Conservation (phyloP, 176 grass and related monocot genomes). For the Neostapfia colusana region DNA sequence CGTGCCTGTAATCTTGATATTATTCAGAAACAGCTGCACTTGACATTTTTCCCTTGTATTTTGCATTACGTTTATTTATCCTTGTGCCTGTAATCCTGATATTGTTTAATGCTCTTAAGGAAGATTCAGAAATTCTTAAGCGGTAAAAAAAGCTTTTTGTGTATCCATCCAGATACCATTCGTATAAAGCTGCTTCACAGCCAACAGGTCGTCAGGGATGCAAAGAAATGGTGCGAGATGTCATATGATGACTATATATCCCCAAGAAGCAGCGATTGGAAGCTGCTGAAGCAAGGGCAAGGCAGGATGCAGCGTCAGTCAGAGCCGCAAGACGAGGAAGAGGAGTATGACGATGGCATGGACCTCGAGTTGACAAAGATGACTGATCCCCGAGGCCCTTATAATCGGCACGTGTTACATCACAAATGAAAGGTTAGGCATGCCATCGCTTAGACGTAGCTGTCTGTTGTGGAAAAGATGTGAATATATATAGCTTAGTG, state of each 20-base stretch:
- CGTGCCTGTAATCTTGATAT: background rate
- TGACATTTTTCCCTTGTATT: background rate
- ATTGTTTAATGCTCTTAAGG: background rate
- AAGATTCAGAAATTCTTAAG: background rate
- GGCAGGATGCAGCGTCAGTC: slow-evolving; percentile 23
- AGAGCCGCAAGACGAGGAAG: slow-evolving; percentile 16
- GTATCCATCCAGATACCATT: background rate
- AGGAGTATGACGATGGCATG: slow-evolving; percentile 61
- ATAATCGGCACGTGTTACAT: slow-evolving; percentile 43
- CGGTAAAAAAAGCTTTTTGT: background rate
- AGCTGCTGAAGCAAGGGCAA: slow-evolving; percentile 36
- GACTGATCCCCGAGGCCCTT: slow-evolving; percentile 32
- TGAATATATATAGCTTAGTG: slow-evolving; percentile 25
- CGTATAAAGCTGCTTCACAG: slow-evolving; percentile 43
- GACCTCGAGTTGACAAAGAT: slow-evolving; percentile 64
- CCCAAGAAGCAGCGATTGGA: slow-evolving; percentile 36
- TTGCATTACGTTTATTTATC: background rate
- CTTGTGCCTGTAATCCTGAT: background rate
- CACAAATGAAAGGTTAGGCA: slow-evolving; percentile 31
- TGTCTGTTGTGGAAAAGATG: slow-evolving; percentile 19
- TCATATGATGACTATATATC: slow-evolving; percentile 60
- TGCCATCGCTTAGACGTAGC: slow-evolving; percentile 18
- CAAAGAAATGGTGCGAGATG: slow-evolving; percentile 79
- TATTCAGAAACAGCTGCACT: background rate
- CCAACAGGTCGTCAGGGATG: slow-evolving; percentile 52